Evolutionary conservation across 768 basidiomycete species (phyloP).

Genomic region (Xerocomellus dryophilus): DNA sequence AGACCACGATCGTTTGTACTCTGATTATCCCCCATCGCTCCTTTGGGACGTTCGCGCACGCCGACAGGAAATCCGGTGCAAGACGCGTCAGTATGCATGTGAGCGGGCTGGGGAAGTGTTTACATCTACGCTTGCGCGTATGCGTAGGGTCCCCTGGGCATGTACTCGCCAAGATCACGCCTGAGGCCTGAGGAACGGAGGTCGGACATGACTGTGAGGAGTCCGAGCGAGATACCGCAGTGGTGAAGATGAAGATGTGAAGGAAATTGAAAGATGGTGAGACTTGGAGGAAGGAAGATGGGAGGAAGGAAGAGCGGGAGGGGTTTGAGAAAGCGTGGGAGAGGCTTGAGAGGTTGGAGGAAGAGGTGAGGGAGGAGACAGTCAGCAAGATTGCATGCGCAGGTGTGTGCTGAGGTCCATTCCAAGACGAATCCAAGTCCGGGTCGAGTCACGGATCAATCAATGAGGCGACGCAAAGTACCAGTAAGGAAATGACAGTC

Average conservation of each 20-base stretch:
- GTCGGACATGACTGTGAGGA: conserved; percentile 48
- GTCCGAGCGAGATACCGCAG: conserved; percentile 62
- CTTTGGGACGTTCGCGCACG: conserved; percentile 53
- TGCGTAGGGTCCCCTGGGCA: conserved; percentile 64
- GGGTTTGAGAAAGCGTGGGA: too few relatives aligned
- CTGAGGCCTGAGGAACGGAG: conserved; percentile 44
- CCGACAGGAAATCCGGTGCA: conserved; percentile 58
- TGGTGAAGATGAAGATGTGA: conserved; percentile 56
- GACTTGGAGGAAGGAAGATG: conserved; percentile 36
- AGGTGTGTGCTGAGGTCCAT: too few relatives aligned
- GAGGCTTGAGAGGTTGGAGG: conserved; percentile 26
- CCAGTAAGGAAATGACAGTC: too few relatives aligned
- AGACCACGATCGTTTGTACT: conserved; percentile 42
- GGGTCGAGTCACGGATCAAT: too few relatives aligned
- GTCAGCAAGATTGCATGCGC: too few relatives aligned
- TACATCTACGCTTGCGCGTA: conserved; percentile 43
- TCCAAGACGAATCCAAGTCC: too few relatives aligned
- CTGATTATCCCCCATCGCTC: conserved; percentile 48
- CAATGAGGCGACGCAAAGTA: too few relatives aligned
- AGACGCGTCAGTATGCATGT: conserved; percentile 56
- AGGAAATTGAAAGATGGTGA: conserved; percentile 42
- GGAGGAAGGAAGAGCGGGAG: conserved; percentile 25
- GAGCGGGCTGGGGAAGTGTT: conserved; percentile 65
- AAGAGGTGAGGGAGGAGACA: conserved; percentile 18
- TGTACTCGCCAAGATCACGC: conserved; percentile 50